Conservation (phyloP, 106 monocot species). For the Posidonia australis region DNA sequence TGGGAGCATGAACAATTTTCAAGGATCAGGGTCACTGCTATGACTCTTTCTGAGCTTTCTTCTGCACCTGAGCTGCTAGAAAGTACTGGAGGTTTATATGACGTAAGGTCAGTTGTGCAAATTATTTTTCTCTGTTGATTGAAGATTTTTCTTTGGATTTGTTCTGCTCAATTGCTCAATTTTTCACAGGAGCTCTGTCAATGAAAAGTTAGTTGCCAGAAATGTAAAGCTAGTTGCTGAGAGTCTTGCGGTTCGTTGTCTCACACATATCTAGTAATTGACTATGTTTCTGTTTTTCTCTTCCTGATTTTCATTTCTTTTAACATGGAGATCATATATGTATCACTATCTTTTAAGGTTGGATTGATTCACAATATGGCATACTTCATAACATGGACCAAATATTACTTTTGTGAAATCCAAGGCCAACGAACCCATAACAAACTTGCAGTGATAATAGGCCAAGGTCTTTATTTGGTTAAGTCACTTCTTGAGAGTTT, state of each 20-base stretch:
- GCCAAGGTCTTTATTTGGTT: no score
- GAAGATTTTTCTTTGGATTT: background rate
- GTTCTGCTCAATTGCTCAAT: background rate
- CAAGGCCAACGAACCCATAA: no score
- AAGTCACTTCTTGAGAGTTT: no score
- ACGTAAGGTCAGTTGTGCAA: conserved; percentile 42
- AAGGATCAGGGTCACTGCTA: conserved; percentile 80
- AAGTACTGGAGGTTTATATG: conserved; percentile 67
- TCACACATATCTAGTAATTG: no score
- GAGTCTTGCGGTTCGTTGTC: conserved; percentile 78
- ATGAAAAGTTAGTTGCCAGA: conserved; percentile 55
- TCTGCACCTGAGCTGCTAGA: conserved; percentile 66
- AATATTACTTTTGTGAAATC: no score
- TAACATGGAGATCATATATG: no score
- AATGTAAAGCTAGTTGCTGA: conserved; percentile 85
- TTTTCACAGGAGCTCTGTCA: conserved; percentile 42
- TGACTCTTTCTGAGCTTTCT: conserved; percentile 78
- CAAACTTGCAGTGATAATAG: no score
- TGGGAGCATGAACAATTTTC: conserved; percentile 99
- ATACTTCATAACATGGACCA: no score
- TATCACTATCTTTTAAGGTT: no score
- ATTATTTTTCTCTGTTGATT: background rate
- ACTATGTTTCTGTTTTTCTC: no score
- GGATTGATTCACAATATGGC: no score
- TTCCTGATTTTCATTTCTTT: no score